Base-by-base conservation (phyloP, 345 rosid genomes). In the Euphorbia peplus region DNA sequence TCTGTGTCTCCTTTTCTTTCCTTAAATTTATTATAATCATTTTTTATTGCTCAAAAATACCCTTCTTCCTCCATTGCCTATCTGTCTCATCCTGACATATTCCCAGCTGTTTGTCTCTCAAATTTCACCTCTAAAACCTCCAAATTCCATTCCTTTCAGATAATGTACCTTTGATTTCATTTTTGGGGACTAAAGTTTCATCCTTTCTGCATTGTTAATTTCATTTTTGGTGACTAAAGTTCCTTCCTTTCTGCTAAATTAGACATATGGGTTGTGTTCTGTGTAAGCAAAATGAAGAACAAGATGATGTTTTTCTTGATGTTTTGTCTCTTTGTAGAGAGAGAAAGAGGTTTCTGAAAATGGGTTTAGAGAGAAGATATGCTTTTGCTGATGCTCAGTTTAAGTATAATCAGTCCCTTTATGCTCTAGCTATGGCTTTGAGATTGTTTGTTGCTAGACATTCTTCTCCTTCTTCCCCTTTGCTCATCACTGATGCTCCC, bases 381-480 rank as follows among this genome's bases (percentile, higher is more conserved):
- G 73, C 67, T 18, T 73, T 83, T 65, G 83, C 84, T 10, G 74
- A 76, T 35, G 83, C 83, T 9, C 84, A 83, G 18, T 64, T 59
- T 29, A 83, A 69, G 76, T 83, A 81, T 67, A 80, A 73, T 62
- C 82, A 76, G 58, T 74, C 78, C 63, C 75, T 81, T n/a, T 67
- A 74, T 54, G 79, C 66, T 12, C 73, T 83, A 18, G 82, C 84
- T 13, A 76, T 77, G 62, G 81, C 87, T 57, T 62, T 81, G 35
- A 74, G 74, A 46, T 50, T 81, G 32, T 78, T 83, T 74, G 78
- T 72, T 2, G 74, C 73, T 21, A 66, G 82, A 32, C 81, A 76
- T 63, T 83, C 83, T 50, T 74, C 80, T 61, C 66, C 69, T 68
- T 51, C 75, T 66, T 82, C 81, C 21, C 78, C 76, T 60, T 76